Evolutionary conservation across 2,329 filamentous ascomycete species (phyloP), one percentile per base, ranked within the genome.

Genomic region (Diplodia scrobiculata): DNA sequence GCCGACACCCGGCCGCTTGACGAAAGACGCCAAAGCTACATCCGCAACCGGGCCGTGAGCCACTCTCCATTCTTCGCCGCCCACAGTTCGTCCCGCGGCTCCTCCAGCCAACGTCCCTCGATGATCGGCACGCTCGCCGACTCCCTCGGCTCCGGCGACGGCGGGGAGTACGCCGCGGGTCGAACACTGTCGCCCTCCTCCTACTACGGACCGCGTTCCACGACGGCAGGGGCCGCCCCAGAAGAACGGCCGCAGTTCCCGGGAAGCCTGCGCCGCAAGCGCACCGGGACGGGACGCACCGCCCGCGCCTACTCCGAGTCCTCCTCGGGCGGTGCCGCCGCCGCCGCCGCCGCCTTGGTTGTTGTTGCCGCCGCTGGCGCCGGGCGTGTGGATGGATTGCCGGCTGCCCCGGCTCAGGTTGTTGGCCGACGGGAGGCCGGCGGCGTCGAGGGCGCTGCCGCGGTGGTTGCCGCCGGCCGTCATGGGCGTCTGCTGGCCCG

Each of bases 21-120:
- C 45, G 77, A 80, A 36, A 79, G 78, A 66, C 75, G 80, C 6
- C 73, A 76, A 60, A 80, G 77, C 14, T 81, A 77, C 69, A 78
- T 81, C 51, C 71, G 75, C 17, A 78, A 81, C 66, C 75, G 80
- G 41, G 77, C 76, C 1, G 76, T 75, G 19, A 75, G 72, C 13
- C 74, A 72, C 36, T 73, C 75, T 14, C 76, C 79, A 3, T 76
- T 81, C 41, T 81, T 81, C 66, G 74, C 75, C 5, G 75, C 76
- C 50, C 72, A 69, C 14, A 69, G 68, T 13, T 71, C 69, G 4
- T 71, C 72, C n/a, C 71, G 74, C 19, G 69, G 70, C n/a, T 74
- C 74, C 2, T 76, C 74, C 32, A 58, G 47, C 50, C 63, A 51
- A 7, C 53, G 66, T 29, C 66, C 66, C 3, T 65, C 66, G 0